phyloP scores from a whole-genome alignment of 805 yeast species.

The Candida nitratophila region DNA sequence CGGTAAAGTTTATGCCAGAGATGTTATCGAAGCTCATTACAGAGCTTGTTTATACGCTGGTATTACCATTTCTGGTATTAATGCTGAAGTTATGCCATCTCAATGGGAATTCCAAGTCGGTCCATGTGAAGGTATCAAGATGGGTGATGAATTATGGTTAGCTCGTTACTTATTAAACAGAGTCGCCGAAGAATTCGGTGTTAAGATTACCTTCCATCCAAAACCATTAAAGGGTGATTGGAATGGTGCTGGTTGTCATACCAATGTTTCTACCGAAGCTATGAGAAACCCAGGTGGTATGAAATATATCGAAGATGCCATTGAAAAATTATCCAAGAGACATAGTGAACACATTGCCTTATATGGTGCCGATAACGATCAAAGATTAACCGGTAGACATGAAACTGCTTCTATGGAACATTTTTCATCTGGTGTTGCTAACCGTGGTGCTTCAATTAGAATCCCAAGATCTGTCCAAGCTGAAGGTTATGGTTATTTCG shows the following conservation, averaged over 20 bases:
- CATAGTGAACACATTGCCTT: slow-evolving; percentile 93
- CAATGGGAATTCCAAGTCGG: slow-evolving; percentile 99
- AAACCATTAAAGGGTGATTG: slow-evolving; percentile 98
- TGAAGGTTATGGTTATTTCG: slow-evolving; percentile 97
- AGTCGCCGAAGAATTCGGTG: slow-evolving; percentile 98
- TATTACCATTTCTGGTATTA: slow-evolving; percentile 86
- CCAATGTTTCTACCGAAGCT: slow-evolving; percentile 86
- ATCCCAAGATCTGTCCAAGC: slow-evolving; percentile 98
- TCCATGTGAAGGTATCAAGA: slow-evolving; percentile 88
- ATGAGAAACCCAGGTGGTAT: slow-evolving; percentile 98
- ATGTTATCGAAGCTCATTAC: slow-evolving; percentile 98
- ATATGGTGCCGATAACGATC: slow-evolving; percentile 92
- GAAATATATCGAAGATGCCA: slow-evolving; percentile 87
- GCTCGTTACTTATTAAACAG: slow-evolving; percentile 89
- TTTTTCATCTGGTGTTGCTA: slow-evolving; percentile 96
- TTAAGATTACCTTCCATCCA: slow-evolving; percentile 98
- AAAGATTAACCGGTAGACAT: slow-evolving; percentile 95
- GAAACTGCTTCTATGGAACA: slow-evolving; percentile 93
- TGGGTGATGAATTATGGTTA: slow-evolving; percentile 98
- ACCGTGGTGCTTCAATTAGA: slow-evolving; percentile 98
- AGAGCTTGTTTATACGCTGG: slow-evolving; percentile 96
- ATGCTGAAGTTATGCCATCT: slow-evolving; percentile 99
- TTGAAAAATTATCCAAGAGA: slow-evolving; percentile 90
- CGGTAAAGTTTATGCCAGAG: slow-evolving; percentile 97
- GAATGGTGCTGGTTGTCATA: slow-evolving; percentile 99